Evolutionary conservation across 2,329 filamentous ascomycete species (phyloP).

Genomic region (Cladosporium sp.): DNA sequence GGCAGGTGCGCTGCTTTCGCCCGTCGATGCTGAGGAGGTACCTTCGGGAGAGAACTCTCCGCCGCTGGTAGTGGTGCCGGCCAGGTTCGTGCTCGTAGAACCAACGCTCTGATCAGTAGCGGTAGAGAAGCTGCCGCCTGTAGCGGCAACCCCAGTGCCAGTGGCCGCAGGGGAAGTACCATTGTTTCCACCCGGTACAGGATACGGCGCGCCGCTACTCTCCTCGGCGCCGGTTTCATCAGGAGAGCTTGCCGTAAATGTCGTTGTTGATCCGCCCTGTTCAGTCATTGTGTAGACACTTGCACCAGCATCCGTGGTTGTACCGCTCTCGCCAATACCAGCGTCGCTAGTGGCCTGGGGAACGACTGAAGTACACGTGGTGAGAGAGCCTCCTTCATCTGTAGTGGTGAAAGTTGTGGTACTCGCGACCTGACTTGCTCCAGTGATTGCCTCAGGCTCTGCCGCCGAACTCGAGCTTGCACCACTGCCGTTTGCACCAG

Average conservation of each 20-base stretch:
- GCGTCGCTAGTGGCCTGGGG: neutral
- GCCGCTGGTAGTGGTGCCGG: neutral
- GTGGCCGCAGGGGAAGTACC: neutral
- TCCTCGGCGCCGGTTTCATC: neutral
- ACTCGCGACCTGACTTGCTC: neutral
- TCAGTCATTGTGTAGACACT: neutral
- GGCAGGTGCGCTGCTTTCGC: neutral
- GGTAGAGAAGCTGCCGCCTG: neutral
- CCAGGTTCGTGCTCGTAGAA: neutral
- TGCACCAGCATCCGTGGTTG: neutral
- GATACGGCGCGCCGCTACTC: neutral
- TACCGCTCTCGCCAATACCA: neutral
- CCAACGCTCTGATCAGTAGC: neutral
- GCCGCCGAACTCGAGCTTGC: neutral
- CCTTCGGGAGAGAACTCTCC: neutral
- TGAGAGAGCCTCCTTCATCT: neutral
- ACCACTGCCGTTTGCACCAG: neutral
- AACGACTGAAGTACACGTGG: neutral
- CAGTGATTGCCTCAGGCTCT: neutral
- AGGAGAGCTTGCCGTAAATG: neutral
- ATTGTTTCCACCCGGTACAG: slow-evolving; percentile 1
- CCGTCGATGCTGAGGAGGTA: neutral
- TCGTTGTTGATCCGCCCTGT: neutral
- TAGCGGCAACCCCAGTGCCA: neutral
- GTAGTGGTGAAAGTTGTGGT: neutral